Evolutionary conservation across 192 early-diverging fungal genomes (phyloP).

Genomic region (Coemansia asiatica): DNA sequence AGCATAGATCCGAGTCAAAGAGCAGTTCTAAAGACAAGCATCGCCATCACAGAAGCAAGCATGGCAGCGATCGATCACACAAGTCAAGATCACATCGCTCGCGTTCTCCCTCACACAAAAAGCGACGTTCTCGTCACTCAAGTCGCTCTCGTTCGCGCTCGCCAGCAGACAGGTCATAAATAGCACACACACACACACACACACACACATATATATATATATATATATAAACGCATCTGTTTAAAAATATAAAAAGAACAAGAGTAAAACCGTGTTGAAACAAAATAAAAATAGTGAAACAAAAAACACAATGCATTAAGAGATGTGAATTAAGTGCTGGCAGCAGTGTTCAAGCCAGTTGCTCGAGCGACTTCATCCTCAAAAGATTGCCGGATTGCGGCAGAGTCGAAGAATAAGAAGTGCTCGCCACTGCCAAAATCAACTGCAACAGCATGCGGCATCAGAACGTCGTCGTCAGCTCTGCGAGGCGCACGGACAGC

Average conservation of each 20-base stretch:
- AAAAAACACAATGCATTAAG: background rate
- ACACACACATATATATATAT: too few relatives aligned
- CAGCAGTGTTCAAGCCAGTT: conserved; percentile 2
- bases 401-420: conserved; percentile 45
- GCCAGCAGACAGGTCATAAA: background rate
- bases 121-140: background rate
- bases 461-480: conserved; percentile 44
- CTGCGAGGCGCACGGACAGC: conserved; percentile 29
- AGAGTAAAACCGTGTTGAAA: background rate
- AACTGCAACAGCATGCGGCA: conserved; percentile 41
- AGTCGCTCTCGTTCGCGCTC: background rate
- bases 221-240: too few relatives aligned
- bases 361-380: conserved; percentile 24
- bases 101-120: conserved; percentile 4
- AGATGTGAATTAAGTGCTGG: background rate
- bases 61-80: background rate
- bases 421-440: conserved; percentile 45
- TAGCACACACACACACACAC: background rate
- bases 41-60: background rate
- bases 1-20: background rate
- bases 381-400: conserved; percentile 31
- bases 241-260: background rate
- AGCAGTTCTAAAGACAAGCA: background rate
- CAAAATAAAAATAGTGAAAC: background rate
- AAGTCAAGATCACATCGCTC: background rate